Percentiles rank a stretch among this genome's conserved stretches.
Conservation (phyloP, 768 basidiomycete species). For the Termitomyces titanicus region DNA sequence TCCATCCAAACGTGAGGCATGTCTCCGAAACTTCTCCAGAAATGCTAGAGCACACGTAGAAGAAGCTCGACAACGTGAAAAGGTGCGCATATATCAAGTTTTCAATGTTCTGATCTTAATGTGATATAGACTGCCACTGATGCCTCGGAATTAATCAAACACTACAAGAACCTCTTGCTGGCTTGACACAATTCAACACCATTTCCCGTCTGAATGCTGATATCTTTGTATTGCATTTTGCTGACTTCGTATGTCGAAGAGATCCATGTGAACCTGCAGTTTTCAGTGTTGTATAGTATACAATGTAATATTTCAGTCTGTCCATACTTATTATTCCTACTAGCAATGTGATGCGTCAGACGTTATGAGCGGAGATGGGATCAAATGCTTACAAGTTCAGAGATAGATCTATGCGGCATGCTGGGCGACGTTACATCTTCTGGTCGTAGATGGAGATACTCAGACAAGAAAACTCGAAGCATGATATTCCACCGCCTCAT, state of each 20-base stretch:
- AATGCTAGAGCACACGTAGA: slow-evolving; percentile 32
- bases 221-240: neutral
- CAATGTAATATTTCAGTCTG: neutral
- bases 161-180: slow-evolving; percentile 29
- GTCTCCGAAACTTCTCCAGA: slow-evolving; percentile 26
- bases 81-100: slow-evolving; percentile 21
- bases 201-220: neutral
- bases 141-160: slow-evolving; percentile 30
- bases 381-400: slow-evolving; percentile 45
- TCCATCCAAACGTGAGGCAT: slow-evolving; percentile 22
- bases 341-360: slow-evolving; percentile 10
- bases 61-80: slow-evolving; percentile 31
- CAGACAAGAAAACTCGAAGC: slow-evolving; percentile 81
- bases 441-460: slow-evolving; percentile 77
- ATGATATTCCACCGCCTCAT: slow-evolving; percentile 90
- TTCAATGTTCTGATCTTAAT: neutral
- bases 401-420: slow-evolving; percentile 31
- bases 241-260: neutral
- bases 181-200: slow-evolving; percentile 3
- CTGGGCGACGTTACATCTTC: slow-evolving; percentile 30
- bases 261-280: neutral
- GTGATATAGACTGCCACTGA: slow-evolving; percentile 28
- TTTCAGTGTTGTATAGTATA: slow-evolving; percentile 4
- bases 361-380: neutral
- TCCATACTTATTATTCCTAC: slow-evolving; percentile 16